Conservation (phyloP, 2,329 filamentous ascomycete species). For the Ilyonectria sp. region DNA sequence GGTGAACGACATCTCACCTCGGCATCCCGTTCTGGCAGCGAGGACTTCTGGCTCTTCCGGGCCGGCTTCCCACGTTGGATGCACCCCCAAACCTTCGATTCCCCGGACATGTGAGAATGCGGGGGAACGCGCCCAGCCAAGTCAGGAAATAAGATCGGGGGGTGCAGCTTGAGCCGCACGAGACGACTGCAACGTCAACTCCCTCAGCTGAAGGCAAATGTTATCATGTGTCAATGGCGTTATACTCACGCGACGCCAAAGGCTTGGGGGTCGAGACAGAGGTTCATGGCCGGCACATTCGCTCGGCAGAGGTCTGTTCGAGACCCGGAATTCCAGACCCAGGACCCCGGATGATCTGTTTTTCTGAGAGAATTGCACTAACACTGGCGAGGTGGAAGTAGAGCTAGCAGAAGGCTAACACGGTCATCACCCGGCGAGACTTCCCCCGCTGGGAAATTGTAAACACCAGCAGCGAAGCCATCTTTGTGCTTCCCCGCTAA, state of each 20-base stretch:
- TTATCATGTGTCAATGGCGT: conserved; percentile 11
- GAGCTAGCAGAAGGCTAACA: not conserved
- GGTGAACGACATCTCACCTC: conserved; percentile 7
- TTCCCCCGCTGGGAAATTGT: conserved; percentile 18
- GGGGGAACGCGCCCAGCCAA: conserved; percentile 16
- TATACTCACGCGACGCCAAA: not conserved
- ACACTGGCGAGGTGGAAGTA: not conserved
- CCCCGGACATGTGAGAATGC: conserved; percentile 25
- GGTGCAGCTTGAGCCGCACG: conserved; percentile 25
- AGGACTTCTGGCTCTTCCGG: conserved; percentile 12
- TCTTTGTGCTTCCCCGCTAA: conserved; percentile 17
- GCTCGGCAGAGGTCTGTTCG: conserved; percentile 1
- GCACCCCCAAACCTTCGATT: conserved; percentile 7
- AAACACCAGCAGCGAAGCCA: conserved; percentile 4
- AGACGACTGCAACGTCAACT: conserved; percentile 10
- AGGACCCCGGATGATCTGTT: conserved; percentile 7
- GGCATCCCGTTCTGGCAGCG: not conserved
- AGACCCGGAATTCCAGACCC: conserved; percentile 2
- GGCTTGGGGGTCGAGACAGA: not conserved
- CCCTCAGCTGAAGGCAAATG: not conserved
- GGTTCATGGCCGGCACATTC: not conserved
- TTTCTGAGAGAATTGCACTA: conserved; percentile 6
- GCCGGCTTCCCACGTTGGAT: conserved; percentile 16
- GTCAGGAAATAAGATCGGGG: conserved; percentile 8
- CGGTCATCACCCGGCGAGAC: conserved; percentile 10